Base-by-base conservation (phyloP, 805 yeast genomes). In the Osmozyma mogii region DNA sequence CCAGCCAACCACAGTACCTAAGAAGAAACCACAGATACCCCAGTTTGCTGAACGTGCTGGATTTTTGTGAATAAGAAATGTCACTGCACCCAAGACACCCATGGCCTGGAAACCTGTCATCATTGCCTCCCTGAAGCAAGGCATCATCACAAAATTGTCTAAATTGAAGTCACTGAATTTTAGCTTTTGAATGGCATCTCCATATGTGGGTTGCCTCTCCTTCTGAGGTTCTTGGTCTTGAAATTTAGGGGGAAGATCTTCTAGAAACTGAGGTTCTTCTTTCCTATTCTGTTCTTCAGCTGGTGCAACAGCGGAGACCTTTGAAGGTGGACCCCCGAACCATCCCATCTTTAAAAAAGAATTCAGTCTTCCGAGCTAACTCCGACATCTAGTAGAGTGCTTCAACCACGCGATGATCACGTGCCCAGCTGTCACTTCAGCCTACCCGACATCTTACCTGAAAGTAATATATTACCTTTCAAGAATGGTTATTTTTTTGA, bases 1-100 rank as follows among this genome's bases (percentile, higher is more conserved):
- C 95, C 95, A 88, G 1, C 94, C 84, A 16, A 83, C 76, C 0
- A 83, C 67, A 25, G 84, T 75, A 1, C 96, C 96, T 13, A 85
- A 50, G 32, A 83, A 55, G 40, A 85, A 72, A 3, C 92, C 94
- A 22, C 82, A 81, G 29, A 83, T 65, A 7, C 79, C 78, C 95
- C 96, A 88, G 48, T 88, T 84, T 10, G 73, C 63, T 1, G 94
- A 77, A 37, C 69, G 69, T 7, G 60, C 50, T 0, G 78, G 67
- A 28, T 73, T 72, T 45, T 78, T 78, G 45, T 77, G 84, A 30
- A 77, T 73, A 19, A 79, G 48, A 33, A 80, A 76, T 21, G 82
- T 77, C 17, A 79, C 76, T 0, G 77, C 58, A 0, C 84, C 81
- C 22, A 79, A 59, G 0, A 82, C 84, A 22, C 78, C 79, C 70